A percentile compares a stretch with the other conserved stretches of the same genome.
These are phyloP conservation scores for Suhomyces xylopsoci DNA, from an alignment of 805 yeast species.

Conservation along the genomic window DNA sequence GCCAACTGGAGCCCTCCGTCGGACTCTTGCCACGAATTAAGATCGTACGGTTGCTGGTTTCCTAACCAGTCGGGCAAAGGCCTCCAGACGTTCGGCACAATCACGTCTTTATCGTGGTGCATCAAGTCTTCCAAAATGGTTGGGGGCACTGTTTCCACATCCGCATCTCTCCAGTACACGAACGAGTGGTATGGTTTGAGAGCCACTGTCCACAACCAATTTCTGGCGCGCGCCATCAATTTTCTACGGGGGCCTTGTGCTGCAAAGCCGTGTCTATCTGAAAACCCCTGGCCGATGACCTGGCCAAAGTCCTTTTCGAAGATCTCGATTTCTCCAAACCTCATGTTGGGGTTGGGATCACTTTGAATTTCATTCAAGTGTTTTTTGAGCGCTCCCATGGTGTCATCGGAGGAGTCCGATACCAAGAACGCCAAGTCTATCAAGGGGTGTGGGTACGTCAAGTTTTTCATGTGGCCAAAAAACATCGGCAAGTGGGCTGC, in stretches of 20 bases:
- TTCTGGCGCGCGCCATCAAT: conserved; percentile 92
- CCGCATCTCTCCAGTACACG: conserved; percentile 98
- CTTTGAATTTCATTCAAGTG: conserved; percentile 63
- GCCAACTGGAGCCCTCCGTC: conserved; percentile 82
- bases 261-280: conserved; percentile 91
- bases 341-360: conserved; percentile 55
- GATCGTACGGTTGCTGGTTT: conserved; percentile 79
- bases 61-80: conserved; percentile 86
- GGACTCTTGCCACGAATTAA: conserved; percentile 83
- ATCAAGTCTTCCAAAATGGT: conserved; percentile 87
- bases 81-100: conserved; percentile 94
- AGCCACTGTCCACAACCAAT: conserved; percentile 87
- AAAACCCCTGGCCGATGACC: conserved; percentile 85
- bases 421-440: conserved; percentile 83
- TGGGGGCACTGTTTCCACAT: conserved; percentile 86
- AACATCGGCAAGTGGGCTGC: conserved; percentile 87
- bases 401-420: conserved; percentile 86
- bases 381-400: conserved; percentile 63
- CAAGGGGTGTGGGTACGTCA: conserved; percentile 83
- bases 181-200: conserved; percentile 89
- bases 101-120: conserved; percentile 87
- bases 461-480: conserved; percentile 71
- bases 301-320: conserved; percentile 93
- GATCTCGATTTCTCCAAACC: conserved; percentile 83
- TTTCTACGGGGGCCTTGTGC: conserved; percentile 96